Evolutionary conservation across 371 early-diverging fungal genomes (phyloP).

Genomic region (Capillidium rhysosporum): DNA sequence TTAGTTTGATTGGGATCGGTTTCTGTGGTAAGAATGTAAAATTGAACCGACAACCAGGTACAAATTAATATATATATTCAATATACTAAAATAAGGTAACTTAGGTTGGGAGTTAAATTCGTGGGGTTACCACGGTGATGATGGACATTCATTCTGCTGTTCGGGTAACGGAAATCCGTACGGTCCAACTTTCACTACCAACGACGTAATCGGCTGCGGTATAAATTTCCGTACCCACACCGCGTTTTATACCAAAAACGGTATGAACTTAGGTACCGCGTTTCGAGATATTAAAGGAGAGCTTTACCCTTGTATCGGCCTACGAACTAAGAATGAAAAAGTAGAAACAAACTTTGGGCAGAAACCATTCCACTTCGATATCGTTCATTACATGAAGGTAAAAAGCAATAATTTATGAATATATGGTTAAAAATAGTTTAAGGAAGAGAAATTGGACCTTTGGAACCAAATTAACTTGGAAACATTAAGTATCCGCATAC

Average conservation of each 20-base stretch:
- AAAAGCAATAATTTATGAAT: not conserved
- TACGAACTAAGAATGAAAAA: constrained; percentile 72
- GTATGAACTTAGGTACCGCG: constrained; percentile 41
- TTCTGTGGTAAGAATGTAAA: constrained; percentile 31
- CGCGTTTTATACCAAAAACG: constrained; percentile 85
- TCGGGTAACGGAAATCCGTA: constrained; percentile 60
- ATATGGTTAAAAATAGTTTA: not conserved
- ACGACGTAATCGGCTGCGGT: constrained; percentile 82
- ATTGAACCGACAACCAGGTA: constrained; percentile 59
- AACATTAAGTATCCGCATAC: not conserved
- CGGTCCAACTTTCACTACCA: constrained; percentile 80
- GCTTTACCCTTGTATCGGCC: constrained; percentile 74
- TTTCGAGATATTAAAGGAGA: constrained; percentile 22
- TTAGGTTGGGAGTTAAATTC: constrained; percentile 59
- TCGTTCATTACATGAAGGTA: constrained; percentile 52
- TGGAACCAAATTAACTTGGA: constrained; percentile 19
- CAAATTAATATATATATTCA: not conserved
- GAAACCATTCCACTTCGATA: constrained; percentile 63
- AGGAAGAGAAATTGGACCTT: constrained; percentile 25
- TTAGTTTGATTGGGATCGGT: constrained; percentile 71
- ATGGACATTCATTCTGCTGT: constrained; percentile 57
- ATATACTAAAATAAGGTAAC: not conserved
- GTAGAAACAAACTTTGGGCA: constrained; percentile 84
- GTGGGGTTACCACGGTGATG: constrained; percentile 86
- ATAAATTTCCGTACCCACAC: constrained; percentile 56